phyloP scores from a whole-genome alignment of 169 alveolate species.

The Sarcocystis neurona region DNA sequence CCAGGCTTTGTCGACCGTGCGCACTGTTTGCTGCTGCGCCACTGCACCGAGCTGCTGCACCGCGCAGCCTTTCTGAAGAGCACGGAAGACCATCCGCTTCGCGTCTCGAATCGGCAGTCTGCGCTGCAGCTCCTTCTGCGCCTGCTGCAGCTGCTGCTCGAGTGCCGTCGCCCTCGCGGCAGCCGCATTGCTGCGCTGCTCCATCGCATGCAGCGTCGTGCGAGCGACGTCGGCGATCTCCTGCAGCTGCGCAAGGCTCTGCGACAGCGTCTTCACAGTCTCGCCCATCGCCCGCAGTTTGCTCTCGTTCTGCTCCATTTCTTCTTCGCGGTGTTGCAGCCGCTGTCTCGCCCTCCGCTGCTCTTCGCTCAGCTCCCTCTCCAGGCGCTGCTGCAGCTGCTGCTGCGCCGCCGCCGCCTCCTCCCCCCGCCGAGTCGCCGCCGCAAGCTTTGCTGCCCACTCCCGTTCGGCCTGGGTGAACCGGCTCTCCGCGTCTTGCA shows the following conservation, averaged over 20 bases:
- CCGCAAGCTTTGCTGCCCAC: too few species aligned
- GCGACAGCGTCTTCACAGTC: conserved; percentile 57
- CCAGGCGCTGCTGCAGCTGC: too few species aligned
- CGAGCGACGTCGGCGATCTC: conserved; percentile 58
- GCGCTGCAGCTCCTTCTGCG: conserved; percentile 39
- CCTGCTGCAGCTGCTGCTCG: conserved; percentile 30
- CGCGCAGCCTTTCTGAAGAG: conserved; percentile 64
- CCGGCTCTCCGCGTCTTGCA: too few species aligned
- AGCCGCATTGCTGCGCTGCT: conserved; percentile 48
- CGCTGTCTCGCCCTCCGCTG: too few species aligned
- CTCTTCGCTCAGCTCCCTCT: too few species aligned
- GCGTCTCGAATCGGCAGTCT: conserved; percentile 61
- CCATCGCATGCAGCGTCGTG: conserved; percentile 66
- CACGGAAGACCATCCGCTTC: conserved; percentile 64
- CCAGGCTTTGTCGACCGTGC: conserved; percentile 57
- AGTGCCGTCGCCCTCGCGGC: conserved; percentile 45
- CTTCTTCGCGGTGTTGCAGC: too few species aligned
- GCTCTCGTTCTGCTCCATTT: conserved; percentile 42
- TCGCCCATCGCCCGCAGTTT: conserved; percentile 57
- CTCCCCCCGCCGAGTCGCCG: too few species aligned
- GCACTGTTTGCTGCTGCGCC: conserved; percentile 23
- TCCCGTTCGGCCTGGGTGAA: too few species aligned
- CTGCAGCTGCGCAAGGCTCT: conserved; percentile 58
- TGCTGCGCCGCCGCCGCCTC: too few species aligned
- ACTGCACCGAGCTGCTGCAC: conserved; percentile 54